A percentile compares a stretch with the other conserved stretches of the same genome.
Conservation (phyloP, 2,329 filamentous ascomycete species). For the Fusarium caatingaense region DNA sequence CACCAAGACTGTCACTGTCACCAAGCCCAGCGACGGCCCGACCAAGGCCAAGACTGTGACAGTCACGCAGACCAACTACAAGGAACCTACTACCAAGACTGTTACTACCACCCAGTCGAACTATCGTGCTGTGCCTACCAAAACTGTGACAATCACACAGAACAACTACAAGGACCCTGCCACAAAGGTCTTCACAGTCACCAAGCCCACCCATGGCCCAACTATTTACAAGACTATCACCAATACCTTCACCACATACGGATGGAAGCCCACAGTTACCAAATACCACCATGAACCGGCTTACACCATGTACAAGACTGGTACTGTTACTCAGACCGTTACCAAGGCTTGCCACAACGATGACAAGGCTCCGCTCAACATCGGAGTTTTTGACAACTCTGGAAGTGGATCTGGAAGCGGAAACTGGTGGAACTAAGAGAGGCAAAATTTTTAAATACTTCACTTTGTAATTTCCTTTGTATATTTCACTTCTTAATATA, state of each 20-base stretch:
- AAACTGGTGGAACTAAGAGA: no score
- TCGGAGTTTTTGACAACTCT: no score
- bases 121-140: no score
- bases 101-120: no score
- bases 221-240: neutral
- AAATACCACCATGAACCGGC: slow-evolving; percentile 4
- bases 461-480: no score
- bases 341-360: neutral
- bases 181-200: neutral
- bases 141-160: no score
- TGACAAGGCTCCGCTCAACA: no score
- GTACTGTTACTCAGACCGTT: neutral
- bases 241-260: neutral
- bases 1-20: neutral
- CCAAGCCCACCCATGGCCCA: neutral
- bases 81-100: no score
- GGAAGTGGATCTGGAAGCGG: no score
- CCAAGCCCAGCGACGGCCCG: neutral
- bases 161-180: neutral
- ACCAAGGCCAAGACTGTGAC: neutral
- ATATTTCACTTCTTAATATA: no score
- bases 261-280: slow-evolving; percentile 6
- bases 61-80: no score
- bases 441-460: no score
- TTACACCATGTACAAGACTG: slow-evolving; percentile 6